These are phyloP conservation scores for Cytospora schulzeri DNA, from an alignment of 2,329 filamentous ascomycete genomes.

Conservation along the genomic window DNA sequence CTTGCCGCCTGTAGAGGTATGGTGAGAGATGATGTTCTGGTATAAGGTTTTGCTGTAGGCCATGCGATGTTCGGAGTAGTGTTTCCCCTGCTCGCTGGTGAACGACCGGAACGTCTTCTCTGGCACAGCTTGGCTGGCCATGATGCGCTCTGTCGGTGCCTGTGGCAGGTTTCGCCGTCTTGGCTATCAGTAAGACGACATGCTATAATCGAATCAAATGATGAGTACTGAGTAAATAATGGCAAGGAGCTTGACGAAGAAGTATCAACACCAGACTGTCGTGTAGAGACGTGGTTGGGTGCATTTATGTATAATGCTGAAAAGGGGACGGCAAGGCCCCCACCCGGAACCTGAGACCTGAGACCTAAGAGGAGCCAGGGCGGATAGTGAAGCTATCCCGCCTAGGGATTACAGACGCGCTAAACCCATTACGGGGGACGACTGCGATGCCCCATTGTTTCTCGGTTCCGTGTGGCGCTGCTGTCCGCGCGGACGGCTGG, in stretches of 20 bases:
- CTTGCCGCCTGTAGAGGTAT: conserved; percentile 48
- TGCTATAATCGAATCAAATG: neutral
- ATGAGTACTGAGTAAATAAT: neutral
- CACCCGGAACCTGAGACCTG: neutral
- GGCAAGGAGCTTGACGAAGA: neutral
- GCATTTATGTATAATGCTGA: neutral
- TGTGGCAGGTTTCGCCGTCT: neutral
- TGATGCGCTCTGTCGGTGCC: neutral
- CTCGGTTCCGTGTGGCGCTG: neutral
- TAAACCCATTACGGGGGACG: neutral
- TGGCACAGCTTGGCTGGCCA: conserved; percentile 22
- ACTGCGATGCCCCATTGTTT: neutral
- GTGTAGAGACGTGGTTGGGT: neutral
- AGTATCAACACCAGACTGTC: neutral
- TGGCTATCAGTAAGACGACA: neutral
- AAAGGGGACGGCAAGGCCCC: neutral
- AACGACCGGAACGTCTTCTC: conserved; percentile 51
- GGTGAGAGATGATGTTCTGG: conserved; percentile 47
- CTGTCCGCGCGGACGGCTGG: too few relatives aligned
- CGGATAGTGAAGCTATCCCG: neutral
- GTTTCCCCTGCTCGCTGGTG: conserved; percentile 44
- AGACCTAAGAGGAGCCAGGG: neutral
- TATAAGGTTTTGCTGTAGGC: conserved; percentile 52
- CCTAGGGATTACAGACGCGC: neutral
- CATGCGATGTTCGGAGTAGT: conserved; percentile 46